Percentiles rank a stretch among this genome's conserved stretches.
These are phyloP conservation scores for Phytophthora ohioensis DNA, from an alignment of 352 stramenopile species.

Conservation along the genomic window DNA sequence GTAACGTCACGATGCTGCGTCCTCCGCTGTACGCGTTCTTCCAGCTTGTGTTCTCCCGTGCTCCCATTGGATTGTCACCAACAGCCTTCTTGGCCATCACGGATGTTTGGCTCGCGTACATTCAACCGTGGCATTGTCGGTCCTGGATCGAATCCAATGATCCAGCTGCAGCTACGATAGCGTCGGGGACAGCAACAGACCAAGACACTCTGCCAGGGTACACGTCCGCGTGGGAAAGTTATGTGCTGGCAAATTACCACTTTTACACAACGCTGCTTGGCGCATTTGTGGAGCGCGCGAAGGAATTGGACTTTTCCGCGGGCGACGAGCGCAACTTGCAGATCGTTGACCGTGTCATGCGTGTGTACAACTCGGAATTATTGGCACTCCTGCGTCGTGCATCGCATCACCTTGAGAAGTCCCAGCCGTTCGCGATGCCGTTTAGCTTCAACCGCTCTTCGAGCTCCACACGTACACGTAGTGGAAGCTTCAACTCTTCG, in stretches of 20 bases:
- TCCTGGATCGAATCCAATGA: conserved; percentile 63
- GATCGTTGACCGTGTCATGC: conserved; percentile 76
- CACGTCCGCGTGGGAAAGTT: conserved; percentile 74
- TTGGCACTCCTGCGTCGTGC: conserved; percentile 67
- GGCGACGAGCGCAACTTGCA: conserved; percentile 68
- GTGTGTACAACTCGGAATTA: conserved; percentile 75
- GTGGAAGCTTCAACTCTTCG: conserved; percentile 39
- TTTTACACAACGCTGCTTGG: conserved; percentile 89
- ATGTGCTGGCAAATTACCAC: conserved; percentile 89
- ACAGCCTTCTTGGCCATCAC: conserved; percentile 85
- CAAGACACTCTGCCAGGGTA: conserved; percentile 43
- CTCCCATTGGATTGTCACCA: conserved; percentile 77
- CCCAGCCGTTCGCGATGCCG: conserved; percentile 68
- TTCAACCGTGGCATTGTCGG: conserved; percentile 85
- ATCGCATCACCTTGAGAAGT: conserved; percentile 73
- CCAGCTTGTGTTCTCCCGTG: conserved; percentile 83
- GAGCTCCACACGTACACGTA: conserved; percentile 35
- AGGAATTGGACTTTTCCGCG: conserved; percentile 84
- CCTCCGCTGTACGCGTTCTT: conserved; percentile 88
- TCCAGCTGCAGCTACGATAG: conserved; percentile 2
- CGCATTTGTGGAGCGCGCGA: conserved; percentile 81
- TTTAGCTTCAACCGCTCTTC: conserved; percentile 44
- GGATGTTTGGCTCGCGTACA: conserved; percentile 89
- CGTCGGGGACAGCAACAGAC: conserved; percentile 10
- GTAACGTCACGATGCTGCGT: conserved; percentile 74